Evolutionary conservation across 2,329 filamentous ascomycete species (phyloP).

Genomic region (Xylariaceae sp.): DNA sequence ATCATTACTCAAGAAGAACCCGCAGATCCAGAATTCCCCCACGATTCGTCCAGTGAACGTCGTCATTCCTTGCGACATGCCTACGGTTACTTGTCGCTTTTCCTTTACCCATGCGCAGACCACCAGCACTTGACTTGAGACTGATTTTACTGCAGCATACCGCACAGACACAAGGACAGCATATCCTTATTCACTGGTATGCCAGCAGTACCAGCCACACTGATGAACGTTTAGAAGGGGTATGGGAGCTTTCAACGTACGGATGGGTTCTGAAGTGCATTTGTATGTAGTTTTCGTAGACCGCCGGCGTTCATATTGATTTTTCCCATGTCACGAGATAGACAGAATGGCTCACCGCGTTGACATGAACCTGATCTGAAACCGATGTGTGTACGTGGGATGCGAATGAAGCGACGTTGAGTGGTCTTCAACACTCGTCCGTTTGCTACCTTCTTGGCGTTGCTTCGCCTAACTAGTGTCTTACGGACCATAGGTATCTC

Average conservation of each 20-base stretch:
- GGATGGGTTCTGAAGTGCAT: slow-evolving; percentile 3
- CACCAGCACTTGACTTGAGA: slow-evolving; percentile 24
- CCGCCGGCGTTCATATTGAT: slow-evolving; percentile 9
- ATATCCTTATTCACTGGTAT: slow-evolving; percentile 15
- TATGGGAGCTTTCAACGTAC: slow-evolving; percentile 1
- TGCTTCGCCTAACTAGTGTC: no score
- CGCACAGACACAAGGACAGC: slow-evolving; percentile 10
- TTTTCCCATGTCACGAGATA: slow-evolving; percentile 1
- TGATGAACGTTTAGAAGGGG: slow-evolving; percentile 17
- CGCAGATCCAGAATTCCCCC: slow-evolving; percentile 8
- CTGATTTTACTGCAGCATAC: slow-evolving; percentile 29
- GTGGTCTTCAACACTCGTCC: background rate
- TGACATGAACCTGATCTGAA: background rate
- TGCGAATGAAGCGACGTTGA: background rate
- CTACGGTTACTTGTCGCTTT: slow-evolving; percentile 20
- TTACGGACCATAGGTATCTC: background rate
- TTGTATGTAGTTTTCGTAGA: slow-evolving; percentile 17
- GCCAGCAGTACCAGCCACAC: slow-evolving; percentile 23
- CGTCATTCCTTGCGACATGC: slow-evolving; percentile 17
- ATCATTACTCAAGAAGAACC: slow-evolving; percentile 13
- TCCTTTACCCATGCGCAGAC: slow-evolving; percentile 21
- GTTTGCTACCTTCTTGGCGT: background rate
- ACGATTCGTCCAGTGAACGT: slow-evolving; percentile 23
- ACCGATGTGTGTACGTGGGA: background rate
- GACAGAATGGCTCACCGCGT: slow-evolving; percentile 5